These are phyloP conservation scores for Fusarium udum DNA, from an alignment of 2,329 filamentous ascomycete genomes.

Conservation along the genomic window DNA sequence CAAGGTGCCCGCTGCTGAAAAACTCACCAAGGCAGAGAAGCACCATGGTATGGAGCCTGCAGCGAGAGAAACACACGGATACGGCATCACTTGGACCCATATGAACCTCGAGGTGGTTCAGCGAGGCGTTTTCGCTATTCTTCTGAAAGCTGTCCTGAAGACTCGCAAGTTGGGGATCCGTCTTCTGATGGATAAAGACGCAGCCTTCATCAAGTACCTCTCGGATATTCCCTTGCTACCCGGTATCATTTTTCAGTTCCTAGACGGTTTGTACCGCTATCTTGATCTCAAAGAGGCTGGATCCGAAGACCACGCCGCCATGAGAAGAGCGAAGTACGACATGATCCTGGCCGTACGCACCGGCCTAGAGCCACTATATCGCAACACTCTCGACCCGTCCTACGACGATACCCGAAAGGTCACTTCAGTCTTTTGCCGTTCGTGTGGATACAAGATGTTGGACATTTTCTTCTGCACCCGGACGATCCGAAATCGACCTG, in stretches of 20 bases:
- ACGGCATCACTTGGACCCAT: slow-evolving; percentile 46
- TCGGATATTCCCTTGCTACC: slow-evolving; percentile 44
- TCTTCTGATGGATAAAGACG: slow-evolving; percentile 44
- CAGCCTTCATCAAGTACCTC: slow-evolving; percentile 46
- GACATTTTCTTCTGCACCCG: slow-evolving; percentile 44
- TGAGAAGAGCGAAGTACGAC: slow-evolving; percentile 44
- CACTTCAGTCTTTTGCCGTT: slow-evolving; percentile 43
- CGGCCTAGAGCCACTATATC: slow-evolving; percentile 35
- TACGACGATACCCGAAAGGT: not conserved
- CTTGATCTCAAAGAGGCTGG: slow-evolving; percentile 28
- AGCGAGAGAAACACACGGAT: slow-evolving; percentile 13
- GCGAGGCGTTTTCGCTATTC: slow-evolving; percentile 46
- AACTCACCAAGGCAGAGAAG: not conserved
- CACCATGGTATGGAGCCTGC: not conserved
- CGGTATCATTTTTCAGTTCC: slow-evolving; percentile 43
- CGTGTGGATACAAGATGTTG: slow-evolving; percentile 48
- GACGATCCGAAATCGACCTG: not conserved
- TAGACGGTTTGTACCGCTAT: slow-evolving; percentile 48
- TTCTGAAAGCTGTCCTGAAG: slow-evolving; percentile 50
- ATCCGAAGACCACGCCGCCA: not conserved
- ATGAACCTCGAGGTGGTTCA: slow-evolving; percentile 43
- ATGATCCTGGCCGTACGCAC: slow-evolving; percentile 46
- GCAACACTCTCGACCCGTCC: not conserved
- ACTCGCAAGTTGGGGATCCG: slow-evolving; percentile 42
- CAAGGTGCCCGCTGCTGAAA: not conserved